Evolutionary conservation across 345 rosid species (phyloP), one percentile per base, ranked within the genome.

Genomic region (Salix udensis): DNA sequence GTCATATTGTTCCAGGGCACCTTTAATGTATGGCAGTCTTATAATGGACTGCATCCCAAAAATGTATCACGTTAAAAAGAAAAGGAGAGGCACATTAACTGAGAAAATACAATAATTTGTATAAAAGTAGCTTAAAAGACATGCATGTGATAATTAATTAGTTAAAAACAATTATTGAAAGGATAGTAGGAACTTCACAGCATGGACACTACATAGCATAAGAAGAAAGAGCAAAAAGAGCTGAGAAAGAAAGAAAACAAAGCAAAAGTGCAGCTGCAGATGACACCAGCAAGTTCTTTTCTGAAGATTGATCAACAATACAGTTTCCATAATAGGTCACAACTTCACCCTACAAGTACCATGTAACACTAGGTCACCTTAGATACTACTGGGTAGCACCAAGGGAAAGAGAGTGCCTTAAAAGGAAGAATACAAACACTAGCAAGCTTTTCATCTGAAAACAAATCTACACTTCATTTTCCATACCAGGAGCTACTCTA

Each of bases 21-120:
- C 87, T 85, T 78, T 89, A 76, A 96, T 89, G 82, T 84, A 89
- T 34, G 98, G 98, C 78, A 93, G 88, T 85, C 99, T 92, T 78
- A 90, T 83, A 77, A 90, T 84, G 79, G 98, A 93, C 99, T 96
- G 92, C 86, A 85, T 37, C 67, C 62, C 84, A 60, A 83, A 75
- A 48, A 82, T 67, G 78, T 7, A 75, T 61, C 66, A 40, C 62
- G 58, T 77, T 31, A 72, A 68, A 62, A 39, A 74, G 64, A 2
- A 42, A 42, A 1, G 1, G n/a, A 74, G 37, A 48, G 40, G 2
- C 48, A 6, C 73, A 31, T 52, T 23, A 44, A 8, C 2, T 50
- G 55, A 48, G 40, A 72, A 18, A 42, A 61, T 19, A 19, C 4
- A 9, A 48, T 48, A 21, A 68, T 39, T 26, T 5, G 36, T 28